A percentile compares a stretch with the other conserved stretches of the same genome.
phyloP scores from a whole-genome alignment of 345 rosid genomes.

The Physaria fendleri region DNA sequence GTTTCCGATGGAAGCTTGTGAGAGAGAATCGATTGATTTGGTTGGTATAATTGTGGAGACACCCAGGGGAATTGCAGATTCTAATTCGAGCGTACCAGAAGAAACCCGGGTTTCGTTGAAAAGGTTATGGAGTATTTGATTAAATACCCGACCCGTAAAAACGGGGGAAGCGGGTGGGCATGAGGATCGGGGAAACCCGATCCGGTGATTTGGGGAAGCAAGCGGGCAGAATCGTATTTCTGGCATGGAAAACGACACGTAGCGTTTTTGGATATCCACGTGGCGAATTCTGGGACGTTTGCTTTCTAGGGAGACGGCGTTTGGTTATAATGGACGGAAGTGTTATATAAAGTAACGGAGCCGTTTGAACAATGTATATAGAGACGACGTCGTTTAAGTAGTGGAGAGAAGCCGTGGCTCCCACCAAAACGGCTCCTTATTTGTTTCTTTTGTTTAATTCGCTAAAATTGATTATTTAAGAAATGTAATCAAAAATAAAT shows the following conservation, averaged over 20 bases:
- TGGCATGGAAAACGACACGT: conserved; percentile 21
- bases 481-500: conserved; percentile 8
- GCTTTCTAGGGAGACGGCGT: conserved; percentile 5
- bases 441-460: conserved; percentile 8
- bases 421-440: conserved; percentile 5
- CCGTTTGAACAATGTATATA: background rate
- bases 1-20: conserved; percentile 26
- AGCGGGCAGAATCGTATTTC: background rate
- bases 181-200: background rate
- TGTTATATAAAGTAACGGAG: conserved; percentile 9
- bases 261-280: conserved; percentile 8
- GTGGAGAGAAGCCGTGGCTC: conserved; percentile 3
- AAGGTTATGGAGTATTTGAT: conserved; percentile 30
- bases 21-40: conserved; percentile 24
- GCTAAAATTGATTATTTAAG: background rate
- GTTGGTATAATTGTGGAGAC: conserved; percentile 31
- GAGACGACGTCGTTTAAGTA: conserved; percentile 9
- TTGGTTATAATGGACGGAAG: background rate
- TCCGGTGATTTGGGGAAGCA: background rate
- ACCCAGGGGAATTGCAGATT: conserved; percentile 25
- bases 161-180: background rate
- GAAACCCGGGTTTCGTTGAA: conserved; percentile 19
- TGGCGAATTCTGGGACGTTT: background rate
- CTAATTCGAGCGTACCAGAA: conserved; percentile 13
- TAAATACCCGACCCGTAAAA: background rate